Conservation (phyloP, 2,329 filamentous ascomycete genomes). For the Fusarium subtropicale region DNA sequence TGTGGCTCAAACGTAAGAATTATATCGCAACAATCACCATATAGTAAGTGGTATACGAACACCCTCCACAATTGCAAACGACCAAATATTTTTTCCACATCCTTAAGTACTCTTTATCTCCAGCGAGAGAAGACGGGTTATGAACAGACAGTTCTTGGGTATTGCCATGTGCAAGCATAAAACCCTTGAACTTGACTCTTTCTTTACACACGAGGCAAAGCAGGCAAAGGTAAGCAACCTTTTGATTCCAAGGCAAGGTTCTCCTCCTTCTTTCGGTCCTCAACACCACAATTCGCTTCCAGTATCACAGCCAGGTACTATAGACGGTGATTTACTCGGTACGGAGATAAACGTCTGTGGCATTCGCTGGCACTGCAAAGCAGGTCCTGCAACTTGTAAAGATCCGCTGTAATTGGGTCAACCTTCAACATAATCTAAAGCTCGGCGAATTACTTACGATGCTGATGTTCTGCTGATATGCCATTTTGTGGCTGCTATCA, state of each 20-base stretch:
- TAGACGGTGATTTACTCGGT: neutral
- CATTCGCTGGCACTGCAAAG: neutral
- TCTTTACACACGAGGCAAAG: neutral
- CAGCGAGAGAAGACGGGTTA: neutral
- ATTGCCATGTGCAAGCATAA: neutral
- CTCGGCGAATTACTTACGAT: neutral
- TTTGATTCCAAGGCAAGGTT: neutral
- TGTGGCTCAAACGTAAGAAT: neutral
- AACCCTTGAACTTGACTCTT: neutral
- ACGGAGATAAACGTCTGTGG: neutral
- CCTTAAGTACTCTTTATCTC: neutral
- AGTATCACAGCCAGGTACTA: neutral
- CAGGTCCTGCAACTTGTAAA: neutral
- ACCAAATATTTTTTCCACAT: neutral
- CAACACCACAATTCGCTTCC: neutral
- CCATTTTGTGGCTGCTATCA: neutral
- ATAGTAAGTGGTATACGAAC: neutral
- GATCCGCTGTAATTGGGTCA: too few relatives aligned
- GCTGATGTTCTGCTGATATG: neutral
- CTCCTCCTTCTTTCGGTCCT: neutral
- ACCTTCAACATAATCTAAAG: too few relatives aligned
- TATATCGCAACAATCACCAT: neutral
- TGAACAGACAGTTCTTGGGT: neutral
- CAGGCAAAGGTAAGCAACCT: neutral
- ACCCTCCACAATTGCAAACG: neutral